Evolutionary conservation across 2,329 filamentous ascomycete genomes (phyloP), one percentile per base, ranked within the genome.

Genomic region (Alternaria longipes): DNA sequence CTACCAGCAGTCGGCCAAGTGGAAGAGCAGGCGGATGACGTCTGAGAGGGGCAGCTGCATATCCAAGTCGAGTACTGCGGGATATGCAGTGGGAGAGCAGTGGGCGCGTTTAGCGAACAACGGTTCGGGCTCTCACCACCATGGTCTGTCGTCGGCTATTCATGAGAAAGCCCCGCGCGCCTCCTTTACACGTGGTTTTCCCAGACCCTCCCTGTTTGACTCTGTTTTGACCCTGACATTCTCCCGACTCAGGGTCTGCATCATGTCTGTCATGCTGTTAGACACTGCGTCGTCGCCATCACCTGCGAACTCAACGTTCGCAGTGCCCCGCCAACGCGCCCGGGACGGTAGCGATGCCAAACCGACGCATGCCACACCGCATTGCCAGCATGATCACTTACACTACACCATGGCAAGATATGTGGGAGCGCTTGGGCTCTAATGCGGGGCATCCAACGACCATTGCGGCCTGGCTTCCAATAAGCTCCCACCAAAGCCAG

Each of bases 351-450:
- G 54, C 60, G 57, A 54, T 54, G 40, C 30, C 51, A 58, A 56
- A 65, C 63, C 58, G 54, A 64, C 65, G 66, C 69, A 69, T 71
- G 66, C 60, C 65, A 65, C 64, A 69, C 69, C 74, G 46, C 46
- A 36, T 32, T 57, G 58, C 49, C 58, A 45, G 42, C 46, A 51
- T 56, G 38, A 61, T 45, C 54, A 56, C 44, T 42, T 28, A 16
- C 49, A 34, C 47, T 49, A 54, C 28, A 49, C 45, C 56, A 50
- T 56, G 45, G 38, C 51, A 36, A 49, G 50, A 42, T 47, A 46
- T 26, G 26, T 47, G 22, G 28, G 28, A n/a, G 41, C 32, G 51
- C 56, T 51, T 52, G 51, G 51, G 40, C 47, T 50, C 52, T 55
- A 50, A 52, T 69, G 67, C 65, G 63, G 67, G 46, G 64, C 65